Evolutionary conservation across 2,329 filamentous ascomycete species (phyloP).

Genomic region (Anthostomella pinea): DNA sequence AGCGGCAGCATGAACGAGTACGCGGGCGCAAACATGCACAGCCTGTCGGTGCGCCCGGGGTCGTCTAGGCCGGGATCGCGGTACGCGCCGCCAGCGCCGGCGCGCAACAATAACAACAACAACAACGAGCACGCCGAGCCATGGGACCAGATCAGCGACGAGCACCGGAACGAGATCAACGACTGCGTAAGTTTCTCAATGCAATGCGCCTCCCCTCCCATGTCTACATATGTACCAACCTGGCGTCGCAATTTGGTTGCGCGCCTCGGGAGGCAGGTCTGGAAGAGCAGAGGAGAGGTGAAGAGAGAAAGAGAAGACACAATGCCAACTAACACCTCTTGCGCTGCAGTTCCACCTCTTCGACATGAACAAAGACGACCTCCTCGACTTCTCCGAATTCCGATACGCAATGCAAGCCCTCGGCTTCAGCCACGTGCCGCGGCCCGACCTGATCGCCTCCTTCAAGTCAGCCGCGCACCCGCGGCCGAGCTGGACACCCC

Average conservation of each 20-base stretch:
- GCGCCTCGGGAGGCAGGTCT: too few species aligned
- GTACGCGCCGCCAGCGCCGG: conserved; percentile 29
- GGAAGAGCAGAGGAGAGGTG: too few species aligned
- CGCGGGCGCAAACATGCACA: conserved; percentile 23
- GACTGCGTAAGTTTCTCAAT: conserved; percentile 78
- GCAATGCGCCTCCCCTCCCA: neutral
- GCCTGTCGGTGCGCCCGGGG: conserved; percentile 27
- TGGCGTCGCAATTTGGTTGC: too few species aligned
- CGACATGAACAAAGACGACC: conserved; percentile 91
- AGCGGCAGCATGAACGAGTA: conserved; percentile 32
- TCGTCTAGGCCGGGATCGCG: conserved; percentile 28
- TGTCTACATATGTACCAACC: too few species aligned
- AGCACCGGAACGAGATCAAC: conserved; percentile 89
- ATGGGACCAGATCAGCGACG: conserved; percentile 65
- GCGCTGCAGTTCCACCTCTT: conserved; percentile 95
- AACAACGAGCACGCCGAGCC: conserved; percentile 30
- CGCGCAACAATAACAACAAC: too few species aligned
- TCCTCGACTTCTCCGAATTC: conserved; percentile 97
- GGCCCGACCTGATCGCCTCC: conserved; percentile 77
- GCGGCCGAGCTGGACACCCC: conserved; percentile 54
- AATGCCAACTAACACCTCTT: too few species aligned
- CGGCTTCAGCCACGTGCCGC: conserved; percentile 80
- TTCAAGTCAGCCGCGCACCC: conserved; percentile 78
- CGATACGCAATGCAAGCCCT: conserved; percentile 94
- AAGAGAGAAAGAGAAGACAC: too few species aligned